Conservation (phyloP, 768 basidiomycete genomes). For the Naganishia friedmannii region DNA sequence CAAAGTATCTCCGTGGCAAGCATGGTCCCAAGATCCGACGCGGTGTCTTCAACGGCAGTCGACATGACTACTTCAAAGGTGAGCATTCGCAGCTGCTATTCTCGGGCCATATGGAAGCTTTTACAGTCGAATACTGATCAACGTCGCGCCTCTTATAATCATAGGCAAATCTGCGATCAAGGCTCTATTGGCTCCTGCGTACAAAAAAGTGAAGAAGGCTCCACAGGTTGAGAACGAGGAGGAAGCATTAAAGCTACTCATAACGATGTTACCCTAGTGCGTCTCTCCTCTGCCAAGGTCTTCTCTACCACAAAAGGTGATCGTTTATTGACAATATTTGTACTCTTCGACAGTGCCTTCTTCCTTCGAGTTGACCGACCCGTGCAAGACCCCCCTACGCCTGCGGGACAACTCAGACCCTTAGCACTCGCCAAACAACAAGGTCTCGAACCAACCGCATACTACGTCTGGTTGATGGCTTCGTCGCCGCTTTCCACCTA, state of each 20-base stretch:
- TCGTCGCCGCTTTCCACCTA: conserved; percentile 91
- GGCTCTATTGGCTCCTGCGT: conserved; percentile 61
- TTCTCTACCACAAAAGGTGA: neutral
- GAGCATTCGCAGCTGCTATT: conserved; percentile 32
- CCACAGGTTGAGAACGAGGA: conserved; percentile 28
- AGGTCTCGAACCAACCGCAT: conserved; percentile 70
- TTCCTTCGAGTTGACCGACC: conserved; percentile 81
- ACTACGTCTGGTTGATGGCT: conserved; percentile 97
- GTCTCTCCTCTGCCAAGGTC: conserved; percentile 14
- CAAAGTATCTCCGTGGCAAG: conserved; percentile 79
- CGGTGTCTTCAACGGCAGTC: conserved; percentile 88
- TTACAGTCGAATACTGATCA: too few species aligned
- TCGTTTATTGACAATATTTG: neutral
- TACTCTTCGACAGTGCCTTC: conserved; percentile 61
- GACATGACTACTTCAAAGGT: conserved; percentile 99
- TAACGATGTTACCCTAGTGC: conserved; percentile 66
- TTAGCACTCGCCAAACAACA: conserved; percentile 72
- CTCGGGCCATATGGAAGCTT: too few species aligned
- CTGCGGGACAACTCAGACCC: conserved; percentile 60
- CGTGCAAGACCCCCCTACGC: conserved; percentile 51
- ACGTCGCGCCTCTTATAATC: too few species aligned
- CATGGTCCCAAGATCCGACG: conserved; percentile 83
- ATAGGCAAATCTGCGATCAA: conserved; percentile 89
- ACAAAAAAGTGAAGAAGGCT: conserved; percentile 30
- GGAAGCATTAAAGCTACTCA: conserved; percentile 68